Percentiles rank a stretch among this genome's conserved stretches.
phyloP scores from a whole-genome alignment of 352 stramenopile genomes.

The Hyaloperonospora brassicae region DNA sequence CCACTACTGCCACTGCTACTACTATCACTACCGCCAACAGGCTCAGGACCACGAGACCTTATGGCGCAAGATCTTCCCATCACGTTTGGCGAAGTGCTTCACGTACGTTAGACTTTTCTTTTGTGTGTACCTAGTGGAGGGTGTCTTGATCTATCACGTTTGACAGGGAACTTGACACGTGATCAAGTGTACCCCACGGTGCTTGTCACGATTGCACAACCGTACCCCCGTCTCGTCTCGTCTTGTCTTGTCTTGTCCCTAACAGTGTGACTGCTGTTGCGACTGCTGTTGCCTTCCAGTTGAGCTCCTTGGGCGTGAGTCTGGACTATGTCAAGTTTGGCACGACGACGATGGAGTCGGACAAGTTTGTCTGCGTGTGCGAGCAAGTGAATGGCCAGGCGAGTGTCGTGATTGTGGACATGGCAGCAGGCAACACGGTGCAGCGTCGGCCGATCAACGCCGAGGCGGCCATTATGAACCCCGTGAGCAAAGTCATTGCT shows the following conservation, averaged over 20 bases:
- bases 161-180: constrained; percentile 10
- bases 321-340: constrained; percentile 90
- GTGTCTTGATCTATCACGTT: constrained; percentile 1
- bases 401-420: constrained; percentile 90
- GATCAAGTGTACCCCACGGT: constrained; percentile 6
- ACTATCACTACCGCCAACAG: background rate
- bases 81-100: constrained; percentile 85
- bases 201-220: constrained; percentile 1
- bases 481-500: constrained; percentile 88
- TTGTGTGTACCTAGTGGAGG: too few species aligned
- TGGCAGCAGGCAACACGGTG: constrained; percentile 81
- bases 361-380: constrained; percentile 94
- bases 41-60: constrained; percentile 8
- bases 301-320: constrained; percentile 84
- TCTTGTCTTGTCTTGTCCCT: too few species aligned
- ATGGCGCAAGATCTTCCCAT: constrained; percentile 87
- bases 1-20: background rate
- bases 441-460: constrained; percentile 95
- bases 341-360: constrained; percentile 95
- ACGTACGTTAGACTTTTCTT: constrained; percentile 51
- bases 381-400: constrained; percentile 84
- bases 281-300: constrained; percentile 28
- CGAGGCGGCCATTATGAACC: constrained; percentile 99
- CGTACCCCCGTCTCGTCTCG: too few species aligned
- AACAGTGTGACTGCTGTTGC: too few species aligned